These are phyloP conservation scores for Borovskyia barvae DNA, from an alignment of 208 protist genomes.

Conservation along the genomic window DNA sequence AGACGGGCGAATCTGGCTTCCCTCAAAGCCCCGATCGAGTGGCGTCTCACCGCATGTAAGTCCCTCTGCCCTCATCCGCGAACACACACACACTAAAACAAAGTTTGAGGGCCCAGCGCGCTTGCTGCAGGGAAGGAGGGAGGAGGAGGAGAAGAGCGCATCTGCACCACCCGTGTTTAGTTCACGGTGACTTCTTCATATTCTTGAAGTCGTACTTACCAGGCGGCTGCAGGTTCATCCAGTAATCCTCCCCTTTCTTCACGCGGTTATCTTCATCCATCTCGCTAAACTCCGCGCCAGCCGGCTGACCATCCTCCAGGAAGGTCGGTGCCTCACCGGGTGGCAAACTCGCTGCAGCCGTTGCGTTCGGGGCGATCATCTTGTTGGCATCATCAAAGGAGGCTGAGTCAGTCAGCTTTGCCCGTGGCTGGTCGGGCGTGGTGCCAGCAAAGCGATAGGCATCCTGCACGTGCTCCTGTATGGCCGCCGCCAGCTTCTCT, in stretches of 20 bases:
- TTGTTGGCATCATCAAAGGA: slow-evolving; percentile 91
- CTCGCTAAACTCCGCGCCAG: slow-evolving; percentile 73
- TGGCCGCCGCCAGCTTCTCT: slow-evolving; percentile 89
- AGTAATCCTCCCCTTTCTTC: slow-evolving; percentile 92
- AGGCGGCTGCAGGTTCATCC: slow-evolving; percentile 90
- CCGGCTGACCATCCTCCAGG: slow-evolving; percentile 33
- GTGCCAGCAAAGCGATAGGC: slow-evolving; percentile 87
- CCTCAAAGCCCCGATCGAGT: background rate
- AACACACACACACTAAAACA: background rate
- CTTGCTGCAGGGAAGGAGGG: background rate
- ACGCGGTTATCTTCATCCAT: slow-evolving; percentile 72
- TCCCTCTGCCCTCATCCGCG: background rate
- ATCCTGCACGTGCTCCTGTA: slow-evolving; percentile 92
- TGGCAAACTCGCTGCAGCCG: slow-evolving; percentile 45
- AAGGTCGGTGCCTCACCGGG: slow-evolving; percentile 31
- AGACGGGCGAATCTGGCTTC: too few relatives aligned
- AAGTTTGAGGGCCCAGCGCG: background rate
- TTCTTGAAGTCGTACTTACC: slow-evolving; percentile 91
- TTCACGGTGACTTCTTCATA: slow-evolving; percentile 85
- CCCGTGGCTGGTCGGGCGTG: slow-evolving; percentile 79
- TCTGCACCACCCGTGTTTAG: background rate
- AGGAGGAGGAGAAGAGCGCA: background rate
- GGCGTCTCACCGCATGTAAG: background rate
- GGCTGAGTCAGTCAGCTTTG: slow-evolving; percentile 70
- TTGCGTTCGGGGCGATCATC: slow-evolving; percentile 88